A percentile compares a stretch with the other conserved stretches of the same genome.
These are phyloP conservation scores for Aphanoascus verrucosus DNA, from an alignment of 2,329 filamentous ascomycete genomes.

Conservation along the genomic window DNA sequence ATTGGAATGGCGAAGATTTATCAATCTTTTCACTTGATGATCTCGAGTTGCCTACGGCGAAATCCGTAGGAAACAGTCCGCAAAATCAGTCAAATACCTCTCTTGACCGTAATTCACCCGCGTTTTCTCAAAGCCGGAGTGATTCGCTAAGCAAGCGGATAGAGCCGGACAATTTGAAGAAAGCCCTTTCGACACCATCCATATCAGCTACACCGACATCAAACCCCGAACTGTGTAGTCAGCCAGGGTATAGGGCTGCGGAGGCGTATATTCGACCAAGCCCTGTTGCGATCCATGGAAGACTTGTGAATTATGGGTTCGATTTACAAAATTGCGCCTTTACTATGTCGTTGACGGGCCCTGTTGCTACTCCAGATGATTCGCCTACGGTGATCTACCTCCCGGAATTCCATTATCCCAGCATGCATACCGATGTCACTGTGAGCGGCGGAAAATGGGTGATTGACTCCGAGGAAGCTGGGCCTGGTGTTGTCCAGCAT, in stretches of 20 bases:
- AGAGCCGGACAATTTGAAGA: slow-evolving; percentile 64
- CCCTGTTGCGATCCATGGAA: slow-evolving; percentile 63
- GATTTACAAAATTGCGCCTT: slow-evolving; percentile 72
- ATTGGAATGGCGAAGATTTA: slow-evolving; percentile 96
- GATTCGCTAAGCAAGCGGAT: slow-evolving; percentile 42
- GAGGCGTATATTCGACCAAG: slow-evolving; percentile 87
- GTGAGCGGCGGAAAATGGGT: slow-evolving; percentile 84
- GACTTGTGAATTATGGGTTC: slow-evolving; percentile 62
- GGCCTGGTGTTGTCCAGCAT: slow-evolving; percentile 59
- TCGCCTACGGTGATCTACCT: slow-evolving; percentile 73
- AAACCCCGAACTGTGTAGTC: slow-evolving; percentile 47
- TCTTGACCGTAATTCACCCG: slow-evolving; percentile 37
- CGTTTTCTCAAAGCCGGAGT: slow-evolving; percentile 44
- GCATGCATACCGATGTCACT: slow-evolving; percentile 57
- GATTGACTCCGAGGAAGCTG: slow-evolving; percentile 61
- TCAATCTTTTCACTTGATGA: slow-evolving; percentile 85
- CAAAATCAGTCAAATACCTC: slow-evolving; percentile 30
- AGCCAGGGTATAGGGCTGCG: slow-evolving; percentile 72
- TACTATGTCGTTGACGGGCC: slow-evolving; percentile 56
- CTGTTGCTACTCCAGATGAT: slow-evolving; percentile 49
- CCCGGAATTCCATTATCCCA: slow-evolving; percentile 86
- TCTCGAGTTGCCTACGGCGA: slow-evolving; percentile 41
- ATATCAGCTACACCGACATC: slow-evolving; percentile 49
- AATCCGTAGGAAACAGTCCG: slow-evolving; percentile 23
- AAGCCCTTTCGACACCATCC: slow-evolving; percentile 48